Evolutionary conservation across 1,139 yeast species (phyloP).

Genomic region (Protomyces lactucae-debilis): DNA sequence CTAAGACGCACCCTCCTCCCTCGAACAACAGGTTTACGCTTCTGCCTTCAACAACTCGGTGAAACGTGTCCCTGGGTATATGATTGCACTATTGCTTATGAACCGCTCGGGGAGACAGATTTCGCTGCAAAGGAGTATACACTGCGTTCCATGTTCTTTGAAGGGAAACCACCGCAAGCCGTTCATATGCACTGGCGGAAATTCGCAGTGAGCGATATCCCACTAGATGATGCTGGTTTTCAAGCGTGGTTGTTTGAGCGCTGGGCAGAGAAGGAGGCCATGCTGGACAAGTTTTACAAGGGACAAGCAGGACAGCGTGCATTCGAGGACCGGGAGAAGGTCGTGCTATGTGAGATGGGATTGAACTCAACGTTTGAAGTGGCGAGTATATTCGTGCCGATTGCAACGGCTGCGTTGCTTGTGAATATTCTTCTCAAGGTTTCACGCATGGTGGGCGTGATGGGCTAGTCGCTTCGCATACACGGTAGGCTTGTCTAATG

Average conservation of each 20-base stretch:
- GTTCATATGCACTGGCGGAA: conserved; percentile 43
- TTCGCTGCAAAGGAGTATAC: conserved; percentile 78
- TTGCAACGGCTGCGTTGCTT: background rate
- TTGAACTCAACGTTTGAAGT: background rate
- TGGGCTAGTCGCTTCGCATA: background rate
- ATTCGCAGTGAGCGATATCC: conserved; percentile 18
- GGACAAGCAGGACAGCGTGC: background rate
- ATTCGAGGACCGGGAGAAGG: background rate
- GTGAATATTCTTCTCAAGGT: background rate
- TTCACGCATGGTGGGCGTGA: background rate
- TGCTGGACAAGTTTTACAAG: conserved; percentile 7
- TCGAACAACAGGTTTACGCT: conserved; percentile 70
- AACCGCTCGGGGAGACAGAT: conserved; percentile 56
- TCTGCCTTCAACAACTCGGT: conserved; percentile 56
- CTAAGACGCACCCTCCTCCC: conserved; percentile 72
- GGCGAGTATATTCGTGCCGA: background rate
- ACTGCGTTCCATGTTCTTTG: conserved; percentile 56
- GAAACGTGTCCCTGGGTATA: conserved; percentile 63
- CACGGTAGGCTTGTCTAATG: background rate
- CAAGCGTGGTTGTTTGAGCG: conserved; percentile 14
- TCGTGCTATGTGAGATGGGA: background rate
- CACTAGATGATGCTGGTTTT: conserved; percentile 5
- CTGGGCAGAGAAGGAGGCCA: conserved; percentile 16
- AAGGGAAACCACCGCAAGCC: conserved; percentile 64
- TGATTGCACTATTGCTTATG: conserved; percentile 79